Base-by-base conservation (phyloP, 2,329 filamentous ascomycete genomes). In the Fusarium sp. region DNA sequence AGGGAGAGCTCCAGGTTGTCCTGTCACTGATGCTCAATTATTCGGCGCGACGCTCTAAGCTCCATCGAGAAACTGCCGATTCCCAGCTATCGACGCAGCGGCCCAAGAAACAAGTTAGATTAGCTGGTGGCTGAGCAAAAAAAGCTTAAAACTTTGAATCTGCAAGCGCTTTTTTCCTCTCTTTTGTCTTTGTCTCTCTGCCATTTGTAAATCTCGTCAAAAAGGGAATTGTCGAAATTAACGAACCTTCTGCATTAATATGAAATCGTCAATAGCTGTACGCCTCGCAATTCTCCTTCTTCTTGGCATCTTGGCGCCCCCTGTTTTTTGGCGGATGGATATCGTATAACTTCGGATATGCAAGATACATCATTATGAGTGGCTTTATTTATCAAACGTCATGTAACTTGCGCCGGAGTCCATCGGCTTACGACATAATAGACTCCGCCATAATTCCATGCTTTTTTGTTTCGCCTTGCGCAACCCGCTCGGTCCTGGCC, bases 121-220 rank as follows among this genome's bases (percentile, higher is more conserved):
- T 55, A 49, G 41, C 38, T 41, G 47, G 48, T 68, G 69, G 69
- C 68, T 72, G 48, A 63, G 69, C 55, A 48, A 60, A 64, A 44
- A 69, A 71, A 71, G 61, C 62, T 71, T 71, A 71, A 71, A 71
- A 71, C 68, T 66, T 56, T 69, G 65, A 69, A 63, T 26, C 31
- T 55, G 24, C 47, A 47, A 54, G 66, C 45, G 39, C 45, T 24
- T 44, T 26, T n/a, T n/a, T n/a, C n/a, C n/a, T n/a, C n/a, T n/a
- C n/a, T n/a, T n/a, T 26, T 26, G 26, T 26, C 26, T 41, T 48
- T 48, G 45, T 48, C 6, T 20, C 6, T 45, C 31, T 35, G 28
- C 18, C 22, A 31, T 48, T 48, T 22, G 57, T 51, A n/a, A 38
- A 35, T 52, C 33, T 26, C 13, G 13, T 24, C 13, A 49, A 36